phyloP scores from a whole-genome alignment of 2,329 filamentous ascomycete species.

The Penicillium italicum region DNA sequence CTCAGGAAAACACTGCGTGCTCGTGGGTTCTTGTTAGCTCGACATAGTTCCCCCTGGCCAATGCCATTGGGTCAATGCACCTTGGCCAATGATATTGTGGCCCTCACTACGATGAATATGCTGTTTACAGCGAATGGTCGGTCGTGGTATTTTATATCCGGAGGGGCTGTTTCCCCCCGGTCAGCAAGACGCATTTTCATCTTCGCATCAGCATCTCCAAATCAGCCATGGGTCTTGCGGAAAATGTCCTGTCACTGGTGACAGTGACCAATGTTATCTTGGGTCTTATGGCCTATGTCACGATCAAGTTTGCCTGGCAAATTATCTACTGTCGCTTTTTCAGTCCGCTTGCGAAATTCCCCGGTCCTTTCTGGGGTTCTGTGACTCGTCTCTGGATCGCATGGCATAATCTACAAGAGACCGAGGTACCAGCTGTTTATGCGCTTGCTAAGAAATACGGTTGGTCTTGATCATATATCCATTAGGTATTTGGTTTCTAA shows the following conservation, averaged over 20 bases:
- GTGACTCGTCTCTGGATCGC: slow-evolving; percentile 55
- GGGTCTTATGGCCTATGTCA: slow-evolving; percentile 23
- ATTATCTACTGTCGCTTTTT: slow-evolving; percentile 48
- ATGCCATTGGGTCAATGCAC: slow-evolving; percentile 4
- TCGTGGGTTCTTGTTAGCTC: slow-evolving; percentile 3
- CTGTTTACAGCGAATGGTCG: not conserved
- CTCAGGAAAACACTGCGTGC: not conserved
- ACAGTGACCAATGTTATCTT: slow-evolving; percentile 27
- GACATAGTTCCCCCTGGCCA: not conserved
- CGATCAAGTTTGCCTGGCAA: slow-evolving; percentile 30
- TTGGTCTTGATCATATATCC: slow-evolving; percentile 18
- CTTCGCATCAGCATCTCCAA: slow-evolving; percentile 7
- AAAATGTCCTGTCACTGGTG: slow-evolving; percentile 25
- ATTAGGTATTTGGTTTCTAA: not conserved
- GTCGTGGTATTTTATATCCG: not conserved
- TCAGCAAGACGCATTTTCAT: not conserved
- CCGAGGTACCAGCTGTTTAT: slow-evolving; percentile 44
- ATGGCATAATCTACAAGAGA: slow-evolving; percentile 49
- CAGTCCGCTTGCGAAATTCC: slow-evolving; percentile 52
- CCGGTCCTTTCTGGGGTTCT: slow-evolving; percentile 54
- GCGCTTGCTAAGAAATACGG: slow-evolving; percentile 50
- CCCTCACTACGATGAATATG: slow-evolving; percentile 14
- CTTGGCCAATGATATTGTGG: slow-evolving; percentile 3
- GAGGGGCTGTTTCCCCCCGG: not conserved
- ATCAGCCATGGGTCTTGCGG: slow-evolving; percentile 25